Evolutionary conservation across 1,284 basidiomycete species (phyloP), one percentile per base, ranked within the genome.

Genomic region (Apiotrichum akiyoshidainum): DNA sequence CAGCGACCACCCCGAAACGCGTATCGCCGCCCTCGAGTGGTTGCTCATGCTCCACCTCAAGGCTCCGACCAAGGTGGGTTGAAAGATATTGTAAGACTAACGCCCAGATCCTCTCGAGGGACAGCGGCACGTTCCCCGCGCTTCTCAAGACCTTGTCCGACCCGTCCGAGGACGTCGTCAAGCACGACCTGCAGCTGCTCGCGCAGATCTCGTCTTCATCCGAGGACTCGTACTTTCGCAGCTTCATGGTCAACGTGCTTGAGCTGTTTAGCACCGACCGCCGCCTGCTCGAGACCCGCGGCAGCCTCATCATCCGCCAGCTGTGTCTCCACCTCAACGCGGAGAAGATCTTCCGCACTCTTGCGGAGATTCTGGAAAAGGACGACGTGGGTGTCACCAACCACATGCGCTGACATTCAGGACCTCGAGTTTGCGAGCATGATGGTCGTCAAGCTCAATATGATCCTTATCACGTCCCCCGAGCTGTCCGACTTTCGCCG

Each of bases 31-130:
- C 5, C 80, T 99, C 65, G 93, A 96, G 78, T 99, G 96, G 96
- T 81, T 99, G 35, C 87, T 97, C 52, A 99, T 99, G 96, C 80
- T 99, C 54, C 96, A 99, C 78, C 89, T 93, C 72, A 98, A 98
- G 73, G 91, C 92, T 19, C 96, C 96, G 0, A 90, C 88, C 77
- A 96, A 95, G 84, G 90, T 88, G 62, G 44, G 53, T 9, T 12
- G n/a, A n/a, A n/a, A n/a, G n/a, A n/a, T 8, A 1, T 19, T 9
- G 2, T 22, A 17, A 22, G 13, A 31, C 53, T 52, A n/a, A 52
- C 35, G 1, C 6, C 17, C 60, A 92, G 90, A 95, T 97, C 61
- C 80, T 98, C 54, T 89, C 92, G 0, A 89, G 96, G 85, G 92
- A 98, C 71, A 94, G 98, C 68, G 92, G 92, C 11, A 98, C 94